phyloP scores from a whole-genome alignment of 306 rosid species.

The Lagenaria siceraria region DNA sequence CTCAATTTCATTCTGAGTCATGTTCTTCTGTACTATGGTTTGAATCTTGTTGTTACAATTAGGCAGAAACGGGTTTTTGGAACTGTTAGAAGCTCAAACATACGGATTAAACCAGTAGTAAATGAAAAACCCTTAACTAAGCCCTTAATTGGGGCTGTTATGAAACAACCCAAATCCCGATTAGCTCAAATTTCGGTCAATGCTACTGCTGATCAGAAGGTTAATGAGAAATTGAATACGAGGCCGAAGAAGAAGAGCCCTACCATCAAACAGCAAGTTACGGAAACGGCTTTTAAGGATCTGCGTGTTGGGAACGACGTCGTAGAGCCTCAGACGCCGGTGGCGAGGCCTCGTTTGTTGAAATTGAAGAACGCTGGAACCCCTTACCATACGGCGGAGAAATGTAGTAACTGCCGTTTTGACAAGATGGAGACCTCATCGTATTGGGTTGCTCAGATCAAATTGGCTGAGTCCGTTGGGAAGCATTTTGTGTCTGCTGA shows the following conservation, averaged over 20 bases:
- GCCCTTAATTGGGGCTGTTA: background rate
- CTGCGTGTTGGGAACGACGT: background rate
- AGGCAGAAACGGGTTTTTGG: conserved; percentile 16
- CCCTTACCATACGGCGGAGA: conserved; percentile 17
- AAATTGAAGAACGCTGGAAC: conserved; percentile 5
- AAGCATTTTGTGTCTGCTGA: conserved; percentile 20
- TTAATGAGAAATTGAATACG: background rate
- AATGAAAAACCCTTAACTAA: conserved; percentile 5
- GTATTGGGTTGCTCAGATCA: conserved; percentile 20
- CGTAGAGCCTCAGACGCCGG: conserved; percentile 11
- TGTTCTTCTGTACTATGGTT: background rate
- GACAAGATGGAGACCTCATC: conserved; percentile 17
- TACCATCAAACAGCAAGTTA: background rate
- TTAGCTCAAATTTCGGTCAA: background rate
- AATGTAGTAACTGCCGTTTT: conserved; percentile 20
- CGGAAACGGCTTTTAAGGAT: background rate
- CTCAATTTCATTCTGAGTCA: background rate
- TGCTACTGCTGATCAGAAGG: background rate
- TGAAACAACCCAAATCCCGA: conserved; percentile 7
- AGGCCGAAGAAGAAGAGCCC: conserved; percentile 10
- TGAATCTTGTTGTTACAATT: background rate
- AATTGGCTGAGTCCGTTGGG: conserved; percentile 17
- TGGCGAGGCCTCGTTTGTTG: background rate
- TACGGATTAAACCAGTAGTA: background rate
- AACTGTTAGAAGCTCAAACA: conserved; percentile 11